These are phyloP conservation scores for Backusella mclennaniae DNA, from an alignment of 192 early-diverging fungal species.

Conservation along the genomic window DNA sequence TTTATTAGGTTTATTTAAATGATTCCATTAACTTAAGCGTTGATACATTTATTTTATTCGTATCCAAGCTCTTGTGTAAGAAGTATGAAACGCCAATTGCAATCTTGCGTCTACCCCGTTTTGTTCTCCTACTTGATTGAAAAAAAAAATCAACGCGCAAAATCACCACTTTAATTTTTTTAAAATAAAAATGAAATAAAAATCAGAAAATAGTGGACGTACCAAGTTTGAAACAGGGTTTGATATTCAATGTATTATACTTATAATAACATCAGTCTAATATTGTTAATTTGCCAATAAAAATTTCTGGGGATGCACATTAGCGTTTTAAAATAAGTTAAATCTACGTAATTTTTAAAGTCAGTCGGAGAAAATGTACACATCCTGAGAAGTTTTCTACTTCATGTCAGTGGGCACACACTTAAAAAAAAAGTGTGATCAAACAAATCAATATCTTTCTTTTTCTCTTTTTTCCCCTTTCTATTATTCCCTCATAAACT, in stretches of 20 bases:
- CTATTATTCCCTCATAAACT: neutral
- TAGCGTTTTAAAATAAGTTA: neutral
- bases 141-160: neutral
- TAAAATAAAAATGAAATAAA: neutral
- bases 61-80: too few relatives aligned
- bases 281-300: neutral
- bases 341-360: constrained; percentile 1
- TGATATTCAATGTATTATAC: neutral
- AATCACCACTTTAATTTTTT: neutral
- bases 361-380: neutral
- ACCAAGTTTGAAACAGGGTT: too few relatives aligned
- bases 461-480: neutral
- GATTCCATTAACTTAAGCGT: too few relatives aligned
- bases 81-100: too few relatives aligned
- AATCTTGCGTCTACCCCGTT: neutral
- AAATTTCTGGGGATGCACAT: neutral
- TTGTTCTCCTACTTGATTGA: neutral
- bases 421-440: neutral
- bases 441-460: neutral
- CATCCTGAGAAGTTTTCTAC: neutral
- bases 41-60: too few relatives aligned
- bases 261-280: too few relatives aligned
- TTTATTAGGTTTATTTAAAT: too few relatives aligned
- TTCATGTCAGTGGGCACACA: neutral
- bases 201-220: neutral